These are phyloP conservation scores for Fusarium graminum DNA, from an alignment of 2,329 filamentous ascomycete species.

Conservation along the genomic window DNA sequence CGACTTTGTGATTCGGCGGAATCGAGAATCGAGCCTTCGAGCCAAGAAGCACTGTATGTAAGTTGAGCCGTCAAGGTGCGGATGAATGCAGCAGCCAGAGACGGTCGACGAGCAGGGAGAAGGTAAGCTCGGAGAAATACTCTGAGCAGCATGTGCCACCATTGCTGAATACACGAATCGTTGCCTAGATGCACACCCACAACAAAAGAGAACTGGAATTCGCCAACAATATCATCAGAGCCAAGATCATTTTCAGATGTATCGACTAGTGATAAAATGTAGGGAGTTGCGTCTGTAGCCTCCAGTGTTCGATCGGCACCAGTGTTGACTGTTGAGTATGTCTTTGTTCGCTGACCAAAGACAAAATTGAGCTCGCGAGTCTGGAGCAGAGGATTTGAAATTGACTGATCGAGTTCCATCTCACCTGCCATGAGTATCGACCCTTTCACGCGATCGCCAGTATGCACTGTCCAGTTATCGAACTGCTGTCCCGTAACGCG, in stretches of 20 bases:
- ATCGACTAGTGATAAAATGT: slow-evolving; percentile 59
- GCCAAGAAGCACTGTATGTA: slow-evolving; percentile 63
- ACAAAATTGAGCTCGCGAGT: slow-evolving; percentile 62
- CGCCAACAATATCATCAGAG: slow-evolving; percentile 65
- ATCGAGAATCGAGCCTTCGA: slow-evolving; percentile 62
- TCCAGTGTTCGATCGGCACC: slow-evolving; percentile 58
- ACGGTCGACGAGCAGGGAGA: slow-evolving; percentile 59
- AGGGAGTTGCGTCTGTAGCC: slow-evolving; percentile 62
- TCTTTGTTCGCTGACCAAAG: slow-evolving; percentile 59
- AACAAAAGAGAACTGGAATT: slow-evolving; percentile 71
- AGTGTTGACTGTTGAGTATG: slow-evolving; percentile 56
- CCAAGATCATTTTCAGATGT: slow-evolving; percentile 40
- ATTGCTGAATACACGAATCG: slow-evolving; percentile 71
- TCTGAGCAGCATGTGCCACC: slow-evolving; percentile 68
- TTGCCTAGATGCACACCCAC: slow-evolving; percentile 70
- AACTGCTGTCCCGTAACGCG: slow-evolving; percentile 60
- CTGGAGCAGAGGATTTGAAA: slow-evolving; percentile 53
- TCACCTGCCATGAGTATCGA: slow-evolving; percentile 56
- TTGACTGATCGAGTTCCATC: slow-evolving; percentile 57
- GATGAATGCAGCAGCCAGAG: slow-evolving; percentile 62
- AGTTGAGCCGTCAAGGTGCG: slow-evolving; percentile 68
- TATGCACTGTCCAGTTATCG: slow-evolving; percentile 66
- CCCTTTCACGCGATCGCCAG: slow-evolving; percentile 64
- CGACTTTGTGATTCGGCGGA: slow-evolving; percentile 50
- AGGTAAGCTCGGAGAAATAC: slow-evolving; percentile 65